Conservation (phyloP, 768 basidiomycete genomes). For the button mushroom (Agaricus bisporus) region DNA sequence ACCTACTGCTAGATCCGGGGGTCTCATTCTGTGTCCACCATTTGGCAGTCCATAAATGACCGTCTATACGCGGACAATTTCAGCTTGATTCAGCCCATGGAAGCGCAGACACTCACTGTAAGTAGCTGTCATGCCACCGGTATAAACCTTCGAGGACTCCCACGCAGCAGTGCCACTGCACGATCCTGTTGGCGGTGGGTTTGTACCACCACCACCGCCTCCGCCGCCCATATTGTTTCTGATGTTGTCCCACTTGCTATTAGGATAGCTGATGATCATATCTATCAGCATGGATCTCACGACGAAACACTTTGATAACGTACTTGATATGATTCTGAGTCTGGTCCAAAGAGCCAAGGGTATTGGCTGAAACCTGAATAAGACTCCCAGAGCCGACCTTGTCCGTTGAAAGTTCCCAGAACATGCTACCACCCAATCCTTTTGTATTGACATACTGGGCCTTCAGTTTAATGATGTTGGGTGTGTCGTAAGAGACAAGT, state of each 20-base stretch:
- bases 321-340: slow-evolving; percentile 62
- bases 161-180: slow-evolving; percentile 45
- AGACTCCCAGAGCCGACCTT: slow-evolving; percentile 55
- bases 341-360: slow-evolving; percentile 50
- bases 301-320: background rate
- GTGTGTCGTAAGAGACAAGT: slow-evolving; percentile 74
- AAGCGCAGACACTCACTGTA: slow-evolving; percentile 30
- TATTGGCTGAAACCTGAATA: slow-evolving; percentile 39
- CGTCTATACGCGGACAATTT: slow-evolving; percentile 22
- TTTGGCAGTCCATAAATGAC: slow-evolving; percentile 52
- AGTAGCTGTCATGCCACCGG: slow-evolving; percentile 37
- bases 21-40: slow-evolving; percentile 61
- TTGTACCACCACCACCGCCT: slow-evolving; percentile 14
- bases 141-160: slow-evolving; percentile 40
- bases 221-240: slow-evolving; percentile 51
- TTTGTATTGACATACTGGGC: slow-evolving; percentile 58
- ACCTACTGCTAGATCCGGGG: slow-evolving; percentile 45
- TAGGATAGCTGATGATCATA: slow-evolving; percentile 42
- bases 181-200: no score
- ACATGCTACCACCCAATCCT: slow-evolving; percentile 65
- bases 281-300: background rate
- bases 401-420: slow-evolving; percentile 70
- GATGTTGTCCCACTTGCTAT: slow-evolving; percentile 70
- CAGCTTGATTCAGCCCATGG: background rate
- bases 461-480: slow-evolving; percentile 59